Evolutionary conservation across 768 basidiomycete species (phyloP), one percentile per base, ranked within the genome.

Genomic region (Mycena pura): DNA sequence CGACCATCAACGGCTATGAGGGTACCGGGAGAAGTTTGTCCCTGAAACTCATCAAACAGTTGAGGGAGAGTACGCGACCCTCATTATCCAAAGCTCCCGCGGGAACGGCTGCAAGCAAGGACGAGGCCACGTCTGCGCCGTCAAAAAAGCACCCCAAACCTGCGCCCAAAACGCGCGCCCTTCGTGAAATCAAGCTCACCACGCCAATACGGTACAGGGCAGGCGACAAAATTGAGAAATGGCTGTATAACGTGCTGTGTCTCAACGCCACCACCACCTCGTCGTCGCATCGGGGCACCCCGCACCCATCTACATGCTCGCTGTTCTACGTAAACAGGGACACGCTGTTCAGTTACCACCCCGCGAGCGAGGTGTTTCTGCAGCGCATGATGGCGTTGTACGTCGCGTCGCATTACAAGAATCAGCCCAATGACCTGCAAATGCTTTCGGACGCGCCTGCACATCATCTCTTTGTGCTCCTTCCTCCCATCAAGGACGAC

Each of bases 1-100:
- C 95, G n/a, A 99, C 97, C 1, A 95, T 99, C 78, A 99, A 98
- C 73, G 97, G 97, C 38, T 99, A 99, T 75, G 97, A 99, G 82
- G 97, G 97, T 25, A 99, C 97, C 0, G 97, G 97, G n/a, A 92
- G 97, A 25, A 98, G 96, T 1, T 86, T 99, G 46, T 97, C 95
- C 45, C 89, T 99, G 62, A 99, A 99, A 76, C 91, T 99, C 57
- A 91, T 99, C 65, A 93, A 99, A 74, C 95, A 97, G 73, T 86
- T 99, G 4, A 91, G 97, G 34, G 97, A 99, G 73, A 90, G 87
- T 73, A 92, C 93, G 0, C 84, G 92, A 3, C 88, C 93, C 0
- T 89, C 91, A 2, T 78, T 94, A 39, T 81, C 87, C 17, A 91
- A 92, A 72, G 86, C 90, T 58, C 71, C 80, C 17, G 65, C 72